Evolutionary conservation across 129 eudicot species (phyloP).

Genomic region (Lonicera japonica): DNA sequence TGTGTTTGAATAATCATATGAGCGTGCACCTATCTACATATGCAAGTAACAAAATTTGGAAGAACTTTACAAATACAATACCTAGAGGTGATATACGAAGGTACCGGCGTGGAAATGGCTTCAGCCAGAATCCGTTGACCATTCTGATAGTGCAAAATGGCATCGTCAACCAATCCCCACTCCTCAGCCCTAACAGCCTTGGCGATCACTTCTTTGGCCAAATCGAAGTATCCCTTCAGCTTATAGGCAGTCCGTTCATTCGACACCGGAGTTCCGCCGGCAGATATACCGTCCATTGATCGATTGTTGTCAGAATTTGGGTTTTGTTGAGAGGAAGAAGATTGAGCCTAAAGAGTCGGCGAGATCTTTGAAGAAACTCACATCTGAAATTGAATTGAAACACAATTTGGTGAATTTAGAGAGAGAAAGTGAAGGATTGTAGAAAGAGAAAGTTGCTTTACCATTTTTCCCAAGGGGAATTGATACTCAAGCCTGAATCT

Average conservation of each 20-base stretch:
- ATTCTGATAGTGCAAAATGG: slow-evolving; percentile 53
- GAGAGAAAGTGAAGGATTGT: neutral
- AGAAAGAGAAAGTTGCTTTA: slow-evolving; percentile 1
- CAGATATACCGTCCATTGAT: slow-evolving; percentile 48
- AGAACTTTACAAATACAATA: slow-evolving; percentile 5
- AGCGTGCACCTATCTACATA: neutral
- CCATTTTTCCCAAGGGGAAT: neutral
- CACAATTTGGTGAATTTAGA: neutral
- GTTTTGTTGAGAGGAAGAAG: slow-evolving; percentile 34
- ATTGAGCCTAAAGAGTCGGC: slow-evolving; percentile 44
- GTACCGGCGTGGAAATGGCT: slow-evolving; percentile 76
- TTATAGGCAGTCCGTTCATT: slow-evolving; percentile 80
- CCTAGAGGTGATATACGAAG: slow-evolving; percentile 82
- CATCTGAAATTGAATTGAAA: slow-evolving; percentile 12
- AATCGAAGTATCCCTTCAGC: slow-evolving; percentile 85
- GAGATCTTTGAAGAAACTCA: slow-evolving; percentile 60
- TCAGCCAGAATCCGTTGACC: slow-evolving; percentile 66
- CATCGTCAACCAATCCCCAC: slow-evolving; percentile 88
- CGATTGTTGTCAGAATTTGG: slow-evolving; percentile 23
- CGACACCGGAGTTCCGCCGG: slow-evolving; percentile 20
- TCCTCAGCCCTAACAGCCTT: slow-evolving; percentile 95
- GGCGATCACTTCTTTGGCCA: slow-evolving; percentile 74
- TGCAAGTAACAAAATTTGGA: neutral
- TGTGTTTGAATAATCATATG: no score
- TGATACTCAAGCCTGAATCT: no score